A percentile compares a stretch with the other conserved stretches of the same genome.
Evolutionary conservation across 169 alveolate genomes (phyloP).

Genomic region (Plasmodium sp.): DNA sequence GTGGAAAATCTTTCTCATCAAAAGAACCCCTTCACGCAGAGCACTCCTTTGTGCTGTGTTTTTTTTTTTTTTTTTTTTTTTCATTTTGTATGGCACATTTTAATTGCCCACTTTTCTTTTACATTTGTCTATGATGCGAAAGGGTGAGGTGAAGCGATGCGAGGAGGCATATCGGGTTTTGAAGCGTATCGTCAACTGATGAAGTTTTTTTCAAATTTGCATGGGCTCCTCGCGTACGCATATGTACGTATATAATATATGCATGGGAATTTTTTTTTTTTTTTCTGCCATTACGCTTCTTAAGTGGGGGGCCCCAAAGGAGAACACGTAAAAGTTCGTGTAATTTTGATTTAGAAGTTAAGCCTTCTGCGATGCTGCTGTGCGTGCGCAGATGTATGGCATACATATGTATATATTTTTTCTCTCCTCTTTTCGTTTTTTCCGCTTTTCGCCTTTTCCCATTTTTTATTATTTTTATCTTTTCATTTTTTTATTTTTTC

Average conservation of each 20-base stretch:
- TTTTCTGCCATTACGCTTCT: neutral
- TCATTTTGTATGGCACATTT: neutral
- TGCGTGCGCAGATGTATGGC: neutral
- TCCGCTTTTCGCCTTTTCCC: neutral
- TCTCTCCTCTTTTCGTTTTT: neutral
- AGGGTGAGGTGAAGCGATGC: neutral
- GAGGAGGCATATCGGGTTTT: neutral
- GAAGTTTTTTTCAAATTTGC: neutral
- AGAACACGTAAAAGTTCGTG: neutral
- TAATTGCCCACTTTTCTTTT: neutral
- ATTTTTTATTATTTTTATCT: no score
- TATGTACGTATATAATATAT: neutral
- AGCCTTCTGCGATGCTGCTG: neutral
- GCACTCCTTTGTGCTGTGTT: neutral
- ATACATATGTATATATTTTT: neutral
- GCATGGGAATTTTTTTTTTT: neutral
- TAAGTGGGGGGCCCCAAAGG: neutral
- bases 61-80: neutral
- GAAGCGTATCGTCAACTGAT: neutral
- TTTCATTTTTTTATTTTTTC: neutral
- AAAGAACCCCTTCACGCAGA: neutral
- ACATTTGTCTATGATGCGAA: neutral
- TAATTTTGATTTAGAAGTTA: neutral
- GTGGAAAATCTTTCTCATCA: neutral
- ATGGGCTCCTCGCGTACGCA: neutral